A percentile compares a stretch with the other conserved stretches of the same genome.
These are phyloP conservation scores for Penicillium paneum DNA, from an alignment of 2,329 filamentous ascomycete genomes.

Conservation along the genomic window DNA sequence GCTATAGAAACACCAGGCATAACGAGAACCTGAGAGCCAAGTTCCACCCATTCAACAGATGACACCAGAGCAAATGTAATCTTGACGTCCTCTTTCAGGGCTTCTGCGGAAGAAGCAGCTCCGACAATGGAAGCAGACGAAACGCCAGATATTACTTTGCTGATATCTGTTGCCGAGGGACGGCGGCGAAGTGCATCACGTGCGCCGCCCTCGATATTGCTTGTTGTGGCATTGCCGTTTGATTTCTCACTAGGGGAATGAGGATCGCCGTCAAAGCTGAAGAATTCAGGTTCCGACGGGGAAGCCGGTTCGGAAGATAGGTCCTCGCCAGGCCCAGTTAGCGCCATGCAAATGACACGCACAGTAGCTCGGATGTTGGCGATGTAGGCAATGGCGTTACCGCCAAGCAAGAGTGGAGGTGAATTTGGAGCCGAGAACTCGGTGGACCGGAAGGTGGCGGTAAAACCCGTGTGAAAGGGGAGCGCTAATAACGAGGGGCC, in stretches of 20 bases:
- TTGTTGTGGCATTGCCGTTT: not conserved
- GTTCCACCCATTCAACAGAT: conserved; percentile 56
- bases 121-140: conserved; percentile 1
- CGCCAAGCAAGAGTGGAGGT: conserved; percentile 55
- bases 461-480: conserved; percentile 61
- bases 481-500: conserved; percentile 17
- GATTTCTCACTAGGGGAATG: conserved; percentile 13
- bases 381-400: conserved; percentile 70
- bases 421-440: conserved; percentile 47
- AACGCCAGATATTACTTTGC: conserved; percentile 24
- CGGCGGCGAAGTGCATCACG: conserved; percentile 5
- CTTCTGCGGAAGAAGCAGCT: conserved; percentile 11
- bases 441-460: conserved; percentile 65
- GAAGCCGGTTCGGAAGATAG: conserved; percentile 27
- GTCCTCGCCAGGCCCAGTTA: conserved; percentile 30
- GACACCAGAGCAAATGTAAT: conserved; percentile 58
- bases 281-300: conserved; percentile 41
- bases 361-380: conserved; percentile 82
- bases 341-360: conserved; percentile 60
- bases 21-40: conserved; percentile 56
- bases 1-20: conserved; percentile 55
- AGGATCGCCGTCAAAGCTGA: conserved; percentile 43
- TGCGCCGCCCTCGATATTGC: not conserved
- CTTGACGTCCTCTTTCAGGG: conserved; percentile 33
- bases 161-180: conserved; percentile 24